Base-by-base conservation (phyloP, 768 basidiomycete genomes). In the Panaeolus papilionaceus region DNA sequence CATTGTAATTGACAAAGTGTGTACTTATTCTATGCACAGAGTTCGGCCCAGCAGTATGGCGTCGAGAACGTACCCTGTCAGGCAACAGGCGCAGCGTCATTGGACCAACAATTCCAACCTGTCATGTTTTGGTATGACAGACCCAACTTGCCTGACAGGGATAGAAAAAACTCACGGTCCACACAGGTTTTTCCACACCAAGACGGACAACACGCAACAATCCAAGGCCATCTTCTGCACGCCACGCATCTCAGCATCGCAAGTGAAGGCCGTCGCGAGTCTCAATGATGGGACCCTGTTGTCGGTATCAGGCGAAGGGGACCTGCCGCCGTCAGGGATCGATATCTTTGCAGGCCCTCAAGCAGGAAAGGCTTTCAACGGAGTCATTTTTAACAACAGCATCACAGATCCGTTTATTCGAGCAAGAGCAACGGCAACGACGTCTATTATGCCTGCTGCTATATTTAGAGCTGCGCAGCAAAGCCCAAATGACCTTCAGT, bases 101-200 rank as follows among this genome's bases (percentile, higher is more conserved):
- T 69, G 4, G 71, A 77, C 39, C 66, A 82, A 38, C 70, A 79
- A 42, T 76, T 83, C 38, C 84, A 81, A 40, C 88, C 90, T 8
- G 88, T 91, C 49, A 83, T 91, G 78, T 92, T 91, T 71, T 92
- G 90, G 89, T 90, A 75, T 12, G 76, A 14, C n/a, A 65, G 12
- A 45, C n/a, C 2, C 20, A 44, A 62, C 38, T 62, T 28, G 16
- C 20, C n/a, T 37, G 61, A 38, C 42, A 23, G 38, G 26, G 51
- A 20, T 20, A 20, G n/a, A 18, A 23, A 10, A 61, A 65, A 16
- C 38, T 39, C 9, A 62, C 28, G 28, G 63, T 38, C 42, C 28
- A 20, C 3, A 47, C 63, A 75, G 82, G 82, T 83, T 74, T 73
- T 90, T 82, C 73, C 79, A 85, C 64, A 66, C 65, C 6, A 69